Evolutionary conservation across 495 filamentous ascomycete species (phyloP).

Genomic region (Penicillium verhagenii): DNA sequence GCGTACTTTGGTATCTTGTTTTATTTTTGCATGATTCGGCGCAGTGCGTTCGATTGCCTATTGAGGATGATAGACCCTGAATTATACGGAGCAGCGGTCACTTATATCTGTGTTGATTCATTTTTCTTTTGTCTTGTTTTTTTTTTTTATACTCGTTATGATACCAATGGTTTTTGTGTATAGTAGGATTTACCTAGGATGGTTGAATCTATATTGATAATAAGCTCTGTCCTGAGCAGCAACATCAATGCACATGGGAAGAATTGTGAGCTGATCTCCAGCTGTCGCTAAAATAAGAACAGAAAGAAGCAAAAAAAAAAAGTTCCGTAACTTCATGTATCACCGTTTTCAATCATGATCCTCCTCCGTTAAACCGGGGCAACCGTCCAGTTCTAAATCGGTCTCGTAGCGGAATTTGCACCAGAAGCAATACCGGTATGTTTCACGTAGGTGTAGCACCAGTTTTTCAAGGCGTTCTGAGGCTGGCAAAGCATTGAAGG

Average conservation of each 20-base stretch:
- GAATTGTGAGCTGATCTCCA: not conserved
- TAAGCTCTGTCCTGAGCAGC: slow-evolving; percentile 3
- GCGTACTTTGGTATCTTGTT: slow-evolving; percentile 8
- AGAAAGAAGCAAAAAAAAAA: not conserved
- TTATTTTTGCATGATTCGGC: slow-evolving; percentile 12
- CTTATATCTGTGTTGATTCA: slow-evolving; percentile 1
- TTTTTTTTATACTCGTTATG: slow-evolving; percentile 14
- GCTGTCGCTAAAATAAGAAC: not conserved
- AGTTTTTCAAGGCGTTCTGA: slow-evolving; percentile 63
- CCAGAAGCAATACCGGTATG: slow-evolving; percentile 90
- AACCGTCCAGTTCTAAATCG: slow-evolving; percentile 70
- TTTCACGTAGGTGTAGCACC: slow-evolving; percentile 65
- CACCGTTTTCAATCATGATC: slow-evolving; percentile 73
- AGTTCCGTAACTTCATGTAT: not conserved
- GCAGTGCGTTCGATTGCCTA: slow-evolving; percentile 8
- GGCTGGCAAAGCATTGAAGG: slow-evolving; percentile 67
- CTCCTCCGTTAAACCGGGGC: slow-evolving; percentile 87
- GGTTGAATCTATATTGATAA: slow-evolving; percentile 17
- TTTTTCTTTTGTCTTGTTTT: not conserved
- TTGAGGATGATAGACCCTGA: not conserved
- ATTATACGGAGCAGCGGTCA: slow-evolving; percentile 4
- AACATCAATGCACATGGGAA: not conserved
- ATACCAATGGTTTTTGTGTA: slow-evolving; percentile 29
- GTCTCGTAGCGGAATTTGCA: slow-evolving; percentile 80
- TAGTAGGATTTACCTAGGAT: slow-evolving; percentile 18